Evolutionary conservation across 352 stramenopile genomes (phyloP).

Genomic region (Globisporangium spiculum): DNA sequence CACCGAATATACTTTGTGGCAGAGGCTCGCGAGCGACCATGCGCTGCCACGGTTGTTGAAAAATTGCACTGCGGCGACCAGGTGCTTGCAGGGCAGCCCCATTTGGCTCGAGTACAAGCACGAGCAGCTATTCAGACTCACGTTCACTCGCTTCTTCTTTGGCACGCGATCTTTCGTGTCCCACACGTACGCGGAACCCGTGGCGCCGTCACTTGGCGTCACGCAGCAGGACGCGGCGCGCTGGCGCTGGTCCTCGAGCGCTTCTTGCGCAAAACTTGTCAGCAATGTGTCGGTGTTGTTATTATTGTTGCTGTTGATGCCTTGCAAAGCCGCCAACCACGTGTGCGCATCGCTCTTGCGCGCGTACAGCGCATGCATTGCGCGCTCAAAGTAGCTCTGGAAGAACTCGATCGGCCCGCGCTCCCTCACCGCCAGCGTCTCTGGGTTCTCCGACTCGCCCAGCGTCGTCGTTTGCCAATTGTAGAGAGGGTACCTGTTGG

Average conservation of each 20-base stretch:
- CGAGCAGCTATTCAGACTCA: constrained; percentile 32
- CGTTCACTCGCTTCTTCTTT: constrained; percentile 41
- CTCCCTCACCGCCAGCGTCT: constrained; percentile 13
- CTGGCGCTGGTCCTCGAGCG: constrained; percentile 24
- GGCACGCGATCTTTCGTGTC: constrained; percentile 23
- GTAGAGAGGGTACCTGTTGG: constrained; percentile 29
- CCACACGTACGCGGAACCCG: constrained; percentile 38
- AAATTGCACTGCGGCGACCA: constrained; percentile 30
- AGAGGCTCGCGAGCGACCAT: constrained; percentile 30
- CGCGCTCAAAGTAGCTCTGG: constrained; percentile 43
- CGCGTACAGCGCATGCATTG: constrained; percentile 34
- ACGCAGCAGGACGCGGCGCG: constrained; percentile 34
- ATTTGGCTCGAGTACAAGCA: constrained; percentile 34
- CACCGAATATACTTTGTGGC: constrained; percentile 29
- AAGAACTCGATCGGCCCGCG: constrained; percentile 40
- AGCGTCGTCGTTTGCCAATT: constrained; percentile 31
- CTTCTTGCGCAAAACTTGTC: constrained; percentile 30
- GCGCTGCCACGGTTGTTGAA: constrained; percentile 27
- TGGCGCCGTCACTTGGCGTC: constrained; percentile 36
- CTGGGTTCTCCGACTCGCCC: constrained; percentile 21
- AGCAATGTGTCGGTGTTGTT: constrained; percentile 8
- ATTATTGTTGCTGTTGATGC: too few relatives aligned
- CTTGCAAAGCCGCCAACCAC: constrained; percentile 17
- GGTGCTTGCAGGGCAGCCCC: constrained; percentile 40
- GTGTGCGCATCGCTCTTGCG: constrained; percentile 30